phyloP scores from a whole-genome alignment of 148 eudicot species.

The Arctostaphylos glauca region DNA sequence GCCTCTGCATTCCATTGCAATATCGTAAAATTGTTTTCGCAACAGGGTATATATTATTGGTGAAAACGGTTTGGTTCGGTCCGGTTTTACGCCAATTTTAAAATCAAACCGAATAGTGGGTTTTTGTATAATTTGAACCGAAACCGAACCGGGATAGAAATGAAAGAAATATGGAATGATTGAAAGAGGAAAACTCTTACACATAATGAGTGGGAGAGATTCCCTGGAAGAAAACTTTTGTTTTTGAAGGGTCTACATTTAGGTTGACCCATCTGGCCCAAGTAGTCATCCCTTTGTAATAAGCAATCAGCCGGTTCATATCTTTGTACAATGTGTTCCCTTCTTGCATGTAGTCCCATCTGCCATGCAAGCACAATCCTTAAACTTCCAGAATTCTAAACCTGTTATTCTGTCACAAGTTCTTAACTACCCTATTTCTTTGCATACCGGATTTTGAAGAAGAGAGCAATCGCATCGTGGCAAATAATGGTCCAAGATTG shows the following conservation, averaged over 20 bases:
- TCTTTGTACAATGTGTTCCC: conserved; percentile 23
- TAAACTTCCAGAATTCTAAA: not conserved
- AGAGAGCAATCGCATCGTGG: no score
- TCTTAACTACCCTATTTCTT: no score
- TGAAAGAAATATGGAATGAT: not conserved
- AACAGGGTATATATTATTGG: no score
- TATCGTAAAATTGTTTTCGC: no score
- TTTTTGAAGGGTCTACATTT: conserved; percentile 23
- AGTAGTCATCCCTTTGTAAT: conserved; percentile 25
- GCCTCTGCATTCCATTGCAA: conserved; percentile 44
- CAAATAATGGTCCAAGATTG: no score
- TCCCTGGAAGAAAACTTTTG: conserved; percentile 43
- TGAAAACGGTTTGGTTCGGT: no score
- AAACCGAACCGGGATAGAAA: not conserved
- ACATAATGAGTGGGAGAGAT: conserved; percentile 39
- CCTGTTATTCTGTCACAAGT: no score
- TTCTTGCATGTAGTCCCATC: conserved; percentile 34
- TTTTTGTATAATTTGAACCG: no score
- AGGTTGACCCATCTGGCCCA: conserved; percentile 34
- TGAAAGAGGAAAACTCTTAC: conserved; percentile 24
- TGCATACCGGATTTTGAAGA: no score
- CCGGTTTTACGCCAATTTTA: no score
- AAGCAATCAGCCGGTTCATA: conserved; percentile 34
- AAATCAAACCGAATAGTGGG: no score
- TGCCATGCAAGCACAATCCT: not conserved